Evolutionary conservation across 140 eudicot species (phyloP), one percentile per base, ranked within the genome.

Genomic region (Artemisia princeps): DNA sequence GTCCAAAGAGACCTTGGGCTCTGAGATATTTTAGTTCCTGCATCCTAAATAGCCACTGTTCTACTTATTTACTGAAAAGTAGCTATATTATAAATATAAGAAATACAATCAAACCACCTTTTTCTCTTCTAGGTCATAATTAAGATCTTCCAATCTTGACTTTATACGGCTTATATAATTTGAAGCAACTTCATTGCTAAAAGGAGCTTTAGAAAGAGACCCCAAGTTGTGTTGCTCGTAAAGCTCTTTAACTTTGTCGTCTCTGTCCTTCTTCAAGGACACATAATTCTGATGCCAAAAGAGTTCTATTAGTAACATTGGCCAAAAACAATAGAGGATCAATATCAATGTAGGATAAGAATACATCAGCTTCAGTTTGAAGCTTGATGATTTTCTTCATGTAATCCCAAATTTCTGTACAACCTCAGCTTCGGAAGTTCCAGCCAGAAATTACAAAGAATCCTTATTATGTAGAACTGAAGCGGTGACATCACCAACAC

Each of bases 201-300:
- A 82, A 51, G 95, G 89, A 19, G 67, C n/a, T 64, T 63, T 65
- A 20, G 88, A 83, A 63, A 85, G 76, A 58, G 81, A 17, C 49
- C 98, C 98, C 55, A 92, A 59, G 79, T 88, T 88, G 71, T 76
- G 79, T 68, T 74, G 79, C 60, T 50, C 73, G 75, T 75, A 80
- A 67, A 92, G 80, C 63, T 80, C 64, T 49, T 71, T 83, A 57
- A 92, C 78, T n/a, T 44, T 73, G 7, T 16, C 65, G 62, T 92
- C 94, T 77, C 96, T 88, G 54, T 92, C 95, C 58, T 70, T 71
- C 83, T 92, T 88, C 80, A 72, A 66, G 19, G 76, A 61, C 80
- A 44, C 15, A 70, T 72, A 77, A 69, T 26, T 84, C 98, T 92
- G 75, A 67, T n/a, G 51, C 61, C 64, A 81, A 68, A 68, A 51